These are phyloP conservation scores for Suillus ampliporus DNA, from an alignment of 768 basidiomycete species.

Conservation along the genomic window DNA sequence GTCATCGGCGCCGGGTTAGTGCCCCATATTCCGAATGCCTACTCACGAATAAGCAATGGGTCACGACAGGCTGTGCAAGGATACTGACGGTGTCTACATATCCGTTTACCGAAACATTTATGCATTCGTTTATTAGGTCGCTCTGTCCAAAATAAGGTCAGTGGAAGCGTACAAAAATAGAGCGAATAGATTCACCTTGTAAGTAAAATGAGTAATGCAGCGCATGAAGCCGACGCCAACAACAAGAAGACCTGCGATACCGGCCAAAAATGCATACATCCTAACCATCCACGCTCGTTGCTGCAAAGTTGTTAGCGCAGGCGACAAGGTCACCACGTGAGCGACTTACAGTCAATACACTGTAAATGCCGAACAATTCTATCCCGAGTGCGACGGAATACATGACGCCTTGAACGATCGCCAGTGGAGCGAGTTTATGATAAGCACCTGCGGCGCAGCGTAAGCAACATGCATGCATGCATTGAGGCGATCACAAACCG, in stretches of 20 bases:
- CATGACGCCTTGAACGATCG: conserved; percentile 63
- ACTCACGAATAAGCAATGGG: conserved; percentile 27
- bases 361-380: conserved; percentile 59
- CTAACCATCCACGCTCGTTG: conserved; percentile 60
- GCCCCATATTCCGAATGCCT: conserved; percentile 63
- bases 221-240: conserved; percentile 58
- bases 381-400: conserved; percentile 58
- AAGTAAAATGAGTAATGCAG: conserved; percentile 66
- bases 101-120: conserved; percentile 41
- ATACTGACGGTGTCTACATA: conserved; percentile 39
- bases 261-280: conserved; percentile 59
- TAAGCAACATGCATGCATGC: background rate
- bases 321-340: background rate
- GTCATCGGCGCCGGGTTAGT: conserved; percentile 41
- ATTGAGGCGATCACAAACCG: conserved; percentile 45
- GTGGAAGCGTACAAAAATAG: background rate
- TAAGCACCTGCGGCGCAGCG: conserved; percentile 41
- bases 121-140: conserved; percentile 64
- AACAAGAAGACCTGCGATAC: conserved; percentile 52
- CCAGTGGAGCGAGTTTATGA: conserved; percentile 56
- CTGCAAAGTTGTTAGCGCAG: conserved; percentile 36
- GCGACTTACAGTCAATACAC: conserved; percentile 54
- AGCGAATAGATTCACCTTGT: conserved; percentile 54
- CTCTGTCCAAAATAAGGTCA: conserved; percentile 41
- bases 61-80: background rate